A percentile compares a stretch with the other conserved stretches of the same genome.
phyloP scores from a whole-genome alignment of 257 asterid genomes.

The Lithospermum erythrorhizon region DNA sequence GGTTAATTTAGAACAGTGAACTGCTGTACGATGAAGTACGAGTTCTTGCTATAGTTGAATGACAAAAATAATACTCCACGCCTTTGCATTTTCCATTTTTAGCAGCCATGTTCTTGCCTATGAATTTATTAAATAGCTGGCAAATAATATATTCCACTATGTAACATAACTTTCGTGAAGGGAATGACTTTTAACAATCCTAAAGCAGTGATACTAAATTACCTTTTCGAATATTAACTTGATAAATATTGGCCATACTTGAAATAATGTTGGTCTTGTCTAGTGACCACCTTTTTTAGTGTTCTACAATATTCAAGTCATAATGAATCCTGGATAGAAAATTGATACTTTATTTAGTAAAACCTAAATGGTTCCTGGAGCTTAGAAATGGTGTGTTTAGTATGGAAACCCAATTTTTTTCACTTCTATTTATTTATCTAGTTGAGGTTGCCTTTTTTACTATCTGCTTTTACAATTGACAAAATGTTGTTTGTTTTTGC shows the following conservation, averaged over 20 bases:
- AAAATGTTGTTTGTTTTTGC: neutral
- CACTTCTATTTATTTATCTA: neutral
- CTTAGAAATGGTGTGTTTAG: neutral
- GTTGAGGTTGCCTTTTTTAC: constrained; percentile 2
- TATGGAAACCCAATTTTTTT: neutral
- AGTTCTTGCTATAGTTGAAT: neutral
- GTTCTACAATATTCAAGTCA: neutral
- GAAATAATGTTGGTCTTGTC: neutral
- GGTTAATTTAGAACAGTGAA: neutral
- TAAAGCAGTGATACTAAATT: neutral
- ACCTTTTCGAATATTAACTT: neutral
- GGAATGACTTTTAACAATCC: neutral
- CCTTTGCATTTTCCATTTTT: neutral
- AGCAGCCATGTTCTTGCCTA: neutral
- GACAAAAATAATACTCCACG: neutral
- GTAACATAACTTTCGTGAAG: neutral
- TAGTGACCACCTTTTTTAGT: neutral
- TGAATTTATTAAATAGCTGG: neutral
- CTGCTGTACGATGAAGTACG: too few relatives aligned
- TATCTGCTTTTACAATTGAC: neutral
- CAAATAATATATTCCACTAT: neutral
- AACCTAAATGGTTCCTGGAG: neutral
- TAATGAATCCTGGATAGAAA: neutral
- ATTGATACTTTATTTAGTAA: neutral
- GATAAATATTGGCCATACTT: neutral